Percentiles rank a stretch among this genome's conserved stretches.
Conservation (phyloP, 495 filamentous ascomycete species). For the Aspergillus diversus region DNA sequence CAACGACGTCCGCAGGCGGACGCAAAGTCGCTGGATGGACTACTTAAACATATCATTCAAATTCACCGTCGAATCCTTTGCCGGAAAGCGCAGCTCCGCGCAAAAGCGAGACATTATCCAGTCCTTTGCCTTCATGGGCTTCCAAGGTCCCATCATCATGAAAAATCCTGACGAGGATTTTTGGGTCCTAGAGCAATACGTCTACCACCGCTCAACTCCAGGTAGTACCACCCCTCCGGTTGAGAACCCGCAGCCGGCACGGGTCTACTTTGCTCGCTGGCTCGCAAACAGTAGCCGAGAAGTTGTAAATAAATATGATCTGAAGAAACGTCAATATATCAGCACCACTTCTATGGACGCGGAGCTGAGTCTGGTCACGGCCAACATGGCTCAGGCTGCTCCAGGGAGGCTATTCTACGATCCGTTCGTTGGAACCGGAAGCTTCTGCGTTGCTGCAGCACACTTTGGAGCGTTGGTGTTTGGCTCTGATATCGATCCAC, state of each 20-base stretch:
- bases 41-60: slow-evolving; percentile 72
- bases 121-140: slow-evolving; percentile 75
- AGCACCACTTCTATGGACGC: slow-evolving; percentile 97
- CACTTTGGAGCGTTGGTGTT: slow-evolving; percentile 83
- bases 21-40: slow-evolving; percentile 63
- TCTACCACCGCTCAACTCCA: slow-evolving; percentile 42
- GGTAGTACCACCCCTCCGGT: not conserved
- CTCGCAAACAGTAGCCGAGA: slow-evolving; percentile 65
- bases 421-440: slow-evolving; percentile 93
- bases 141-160: slow-evolving; percentile 77
- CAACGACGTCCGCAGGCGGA: slow-evolving; percentile 57
- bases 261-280: slow-evolving; percentile 70
- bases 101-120: slow-evolving; percentile 74
- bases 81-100: slow-evolving; percentile 61
- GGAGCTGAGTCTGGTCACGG: slow-evolving; percentile 87
- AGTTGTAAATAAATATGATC: slow-evolving; percentile 72
- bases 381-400: slow-evolving; percentile 82
- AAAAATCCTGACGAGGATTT: slow-evolving; percentile 73
- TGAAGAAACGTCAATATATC: slow-evolving; percentile 93
- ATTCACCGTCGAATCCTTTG: slow-evolving; percentile 79
- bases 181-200: slow-evolving; percentile 78
- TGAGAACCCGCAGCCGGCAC: not conserved
- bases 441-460: slow-evolving; percentile 82
- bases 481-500: slow-evolving; percentile 91
- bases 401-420: slow-evolving; percentile 88